A percentile compares a stretch with the other conserved stretches of the same genome.
Evolutionary conservation across 768 basidiomycete species (phyloP).

Genomic region (Lactarius tabidus): DNA sequence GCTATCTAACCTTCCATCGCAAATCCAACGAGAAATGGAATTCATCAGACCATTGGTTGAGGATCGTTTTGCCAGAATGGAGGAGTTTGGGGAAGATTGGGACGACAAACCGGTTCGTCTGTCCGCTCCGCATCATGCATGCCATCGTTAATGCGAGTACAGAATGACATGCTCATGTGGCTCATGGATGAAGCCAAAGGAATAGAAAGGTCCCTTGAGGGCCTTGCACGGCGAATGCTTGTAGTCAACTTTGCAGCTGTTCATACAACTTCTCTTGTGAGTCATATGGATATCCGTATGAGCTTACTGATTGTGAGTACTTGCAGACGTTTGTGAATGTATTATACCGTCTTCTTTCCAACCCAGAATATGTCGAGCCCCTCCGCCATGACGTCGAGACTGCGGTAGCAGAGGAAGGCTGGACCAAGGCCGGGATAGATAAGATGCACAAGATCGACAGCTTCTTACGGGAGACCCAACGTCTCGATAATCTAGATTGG

Average conservation of each 20-base stretch:
- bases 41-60: neutral
- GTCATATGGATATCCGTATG: neutral
- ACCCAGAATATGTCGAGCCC: conserved; percentile 26
- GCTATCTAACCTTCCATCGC: neutral
- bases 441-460: conserved; percentile 37
- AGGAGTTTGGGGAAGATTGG: neutral
- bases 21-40: neutral
- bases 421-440: conserved; percentile 32
- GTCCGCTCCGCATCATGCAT: neutral
- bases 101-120: neutral
- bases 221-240: conserved; percentile 33
- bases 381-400: neutral
- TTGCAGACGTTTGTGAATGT: conserved; percentile 12
- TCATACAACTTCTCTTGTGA: conserved; percentile 36
- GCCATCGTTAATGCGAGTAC: conserved; percentile 7
- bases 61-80: neutral
- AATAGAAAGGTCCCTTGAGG: conserved; percentile 31
- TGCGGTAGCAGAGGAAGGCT: conserved; percentile 15
- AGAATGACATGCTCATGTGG: conserved; percentile 43
- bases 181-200: conserved; percentile 35
- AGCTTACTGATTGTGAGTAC: neutral
- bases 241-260: conserved; percentile 38
- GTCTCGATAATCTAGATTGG: conserved; percentile 27
- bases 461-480: conserved; percentile 34
- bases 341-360: conserved; percentile 27